Evolutionary conservation across 176 grass and related monocot species (phyloP), one percentile per base, ranked within the genome.

Genomic region (Avena atlantica): DNA sequence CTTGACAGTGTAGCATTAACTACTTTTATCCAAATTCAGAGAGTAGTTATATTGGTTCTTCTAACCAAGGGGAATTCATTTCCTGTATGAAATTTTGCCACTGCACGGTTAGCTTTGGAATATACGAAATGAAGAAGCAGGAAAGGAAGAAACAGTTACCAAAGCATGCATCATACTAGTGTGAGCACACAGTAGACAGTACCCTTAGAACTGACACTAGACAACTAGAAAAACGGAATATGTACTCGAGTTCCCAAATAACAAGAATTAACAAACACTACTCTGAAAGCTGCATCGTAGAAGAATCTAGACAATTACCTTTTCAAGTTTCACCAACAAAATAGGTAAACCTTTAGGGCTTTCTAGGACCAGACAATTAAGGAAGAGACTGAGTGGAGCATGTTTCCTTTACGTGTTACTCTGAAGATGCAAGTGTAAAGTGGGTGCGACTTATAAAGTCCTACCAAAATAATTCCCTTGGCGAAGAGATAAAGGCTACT

Each of bases 301-400:
- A 48, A 48, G 45, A 48, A 48, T 48, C 62, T 83, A 78, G 63
- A 71, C 29, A 78, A 52, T 48, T 48, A 48, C 9, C 45, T 48
- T 48, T 48, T 48, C 45, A 9, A 48, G 45, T 48, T 48, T 48
- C 45, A 48, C 45, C 45, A 48, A 48, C 40, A 76, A 70, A 40
- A 69, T 86, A 70, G 44, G 50, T 51, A 66, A 68, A 34, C 19
- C 84, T 87, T 83, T 68, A 83, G 74, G 11, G 3, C 67, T 84
- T 75, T 92, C 76, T 81, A 87, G 87, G 57, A 89, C 76, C 44
- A 84, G 76, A 84, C 76, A 87, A 72, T 67, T 64, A 77, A 36
- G 70, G 85, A 87, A 63, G 53, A 34, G 53, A 34, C 45, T 52
- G 76, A 81, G 76, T 89, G 84, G 60, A 78, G 29, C 68, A 60